phyloP scores from a whole-genome alignment of 164 flowering plant genomes.

The Paratinospora sagittata region DNA sequence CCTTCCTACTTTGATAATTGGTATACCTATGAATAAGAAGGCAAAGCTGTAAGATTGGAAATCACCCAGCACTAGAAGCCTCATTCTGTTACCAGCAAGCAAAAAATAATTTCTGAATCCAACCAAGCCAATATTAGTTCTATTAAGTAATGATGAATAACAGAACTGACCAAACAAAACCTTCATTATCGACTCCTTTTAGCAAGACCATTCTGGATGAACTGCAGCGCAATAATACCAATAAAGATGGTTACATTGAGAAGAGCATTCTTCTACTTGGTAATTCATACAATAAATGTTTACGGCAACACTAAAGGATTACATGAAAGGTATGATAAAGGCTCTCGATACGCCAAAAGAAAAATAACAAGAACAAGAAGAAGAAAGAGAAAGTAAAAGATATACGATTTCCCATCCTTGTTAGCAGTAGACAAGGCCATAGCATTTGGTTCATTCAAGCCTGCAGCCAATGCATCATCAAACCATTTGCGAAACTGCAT shows the following conservation, averaged over 20 bases:
- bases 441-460: constrained; percentile 88
- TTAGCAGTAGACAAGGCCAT: constrained; percentile 84
- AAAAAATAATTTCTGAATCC: not conserved
- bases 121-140: not conserved
- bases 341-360: not conserved
- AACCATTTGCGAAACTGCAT: constrained; percentile 90
- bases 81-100: not conserved
- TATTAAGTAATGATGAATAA: constrained; percentile 7
- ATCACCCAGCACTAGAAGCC: not conserved
- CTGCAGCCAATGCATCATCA: constrained; percentile 80
- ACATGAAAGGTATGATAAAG: not conserved
- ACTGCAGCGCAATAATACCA: constrained; percentile 27
- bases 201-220: constrained; percentile 91
- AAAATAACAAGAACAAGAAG: not conserved
- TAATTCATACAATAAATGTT: not conserved
- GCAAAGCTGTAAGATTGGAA: constrained; percentile 3
- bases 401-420: constrained; percentile 73
- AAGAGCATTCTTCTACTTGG: not conserved
- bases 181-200: constrained; percentile 80
- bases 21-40: constrained; percentile 53
- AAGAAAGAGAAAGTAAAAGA: constrained; percentile 11
- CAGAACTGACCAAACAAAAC: constrained; percentile 82
- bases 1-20: constrained; percentile 76
- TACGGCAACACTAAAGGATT: not conserved
- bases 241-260: not conserved